A percentile compares a stretch with the other conserved stretches of the same genome.
Evolutionary conservation across 768 basidiomycete genomes (phyloP).

Genomic region (Roridomyces roridus): DNA sequence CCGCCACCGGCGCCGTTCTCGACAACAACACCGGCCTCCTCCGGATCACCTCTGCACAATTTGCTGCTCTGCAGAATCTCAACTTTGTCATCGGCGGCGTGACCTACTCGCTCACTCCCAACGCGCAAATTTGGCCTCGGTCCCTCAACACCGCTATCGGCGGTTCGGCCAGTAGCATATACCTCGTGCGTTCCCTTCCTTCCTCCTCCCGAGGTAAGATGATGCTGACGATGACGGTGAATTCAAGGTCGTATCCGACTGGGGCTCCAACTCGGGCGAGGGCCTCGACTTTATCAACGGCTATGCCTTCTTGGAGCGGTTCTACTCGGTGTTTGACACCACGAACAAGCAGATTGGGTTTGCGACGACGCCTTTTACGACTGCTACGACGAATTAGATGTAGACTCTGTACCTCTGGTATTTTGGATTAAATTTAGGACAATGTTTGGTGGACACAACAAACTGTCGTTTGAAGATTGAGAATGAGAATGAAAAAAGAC

Average conservation of each 20-base stretch:
- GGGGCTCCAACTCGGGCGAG: slow-evolving; percentile 47
- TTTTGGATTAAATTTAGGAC: no score
- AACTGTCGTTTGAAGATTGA: no score
- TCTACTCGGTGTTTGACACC: slow-evolving; percentile 6
- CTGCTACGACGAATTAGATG: no score
- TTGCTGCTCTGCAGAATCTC: slow-evolving; percentile 1
- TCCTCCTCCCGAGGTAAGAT: background rate
- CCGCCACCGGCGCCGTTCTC: background rate
- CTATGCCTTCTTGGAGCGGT: slow-evolving; percentile 6
- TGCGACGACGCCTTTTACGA: no score
- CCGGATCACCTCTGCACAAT: background rate
- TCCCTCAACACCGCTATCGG: slow-evolving; percentile 51
- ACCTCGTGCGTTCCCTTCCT: slow-evolving; percentile 38
- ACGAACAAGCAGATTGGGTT: slow-evolving; percentile 6
- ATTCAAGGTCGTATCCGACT: slow-evolving; percentile 38
- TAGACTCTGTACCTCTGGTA: no score
- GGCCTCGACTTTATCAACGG: slow-evolving; percentile 33
- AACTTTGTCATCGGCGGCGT: slow-evolving; percentile 1
- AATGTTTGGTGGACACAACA: no score
- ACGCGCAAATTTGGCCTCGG: slow-evolving; percentile 39
- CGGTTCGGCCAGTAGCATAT: slow-evolving; percentile 40
- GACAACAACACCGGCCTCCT: background rate
- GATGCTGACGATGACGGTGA: background rate
- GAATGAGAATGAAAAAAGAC: no score
- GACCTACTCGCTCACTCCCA: background rate